phyloP scores from a whole-genome alignment of 805 yeast species.

The Geotrichum ghanense region DNA sequence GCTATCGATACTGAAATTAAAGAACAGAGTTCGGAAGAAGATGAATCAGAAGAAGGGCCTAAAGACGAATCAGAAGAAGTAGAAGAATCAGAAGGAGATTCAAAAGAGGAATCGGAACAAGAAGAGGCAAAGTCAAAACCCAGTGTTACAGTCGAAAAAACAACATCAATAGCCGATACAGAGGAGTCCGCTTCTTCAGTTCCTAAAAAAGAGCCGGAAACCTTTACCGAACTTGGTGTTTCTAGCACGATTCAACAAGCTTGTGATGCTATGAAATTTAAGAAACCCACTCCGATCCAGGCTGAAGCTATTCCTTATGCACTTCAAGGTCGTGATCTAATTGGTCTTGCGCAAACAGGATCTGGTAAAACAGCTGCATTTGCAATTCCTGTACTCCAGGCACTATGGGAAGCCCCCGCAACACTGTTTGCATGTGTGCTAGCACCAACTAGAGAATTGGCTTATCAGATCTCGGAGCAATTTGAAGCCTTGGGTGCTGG shows the following conservation, averaged over 20 bases:
- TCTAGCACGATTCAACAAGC: slow-evolving; percentile 52
- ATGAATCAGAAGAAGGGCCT: not conserved
- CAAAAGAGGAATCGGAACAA: slow-evolving; percentile 8
- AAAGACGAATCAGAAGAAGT: slow-evolving; percentile 3
- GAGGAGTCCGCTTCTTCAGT: slow-evolving; percentile 4
- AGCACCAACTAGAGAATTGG: slow-evolving; percentile 57
- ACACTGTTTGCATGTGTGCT: slow-evolving; percentile 84
- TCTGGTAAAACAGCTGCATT: slow-evolving; percentile 98
- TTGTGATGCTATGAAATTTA: slow-evolving; percentile 59
- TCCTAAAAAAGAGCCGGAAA: slow-evolving; percentile 7
- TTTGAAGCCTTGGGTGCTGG: slow-evolving; percentile 85
- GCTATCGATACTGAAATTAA: not conserved
- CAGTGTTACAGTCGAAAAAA: slow-evolving; percentile 10
- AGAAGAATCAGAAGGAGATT: slow-evolving; percentile 4
- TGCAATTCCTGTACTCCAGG: slow-evolving; percentile 89
- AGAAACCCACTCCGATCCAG: slow-evolving; percentile 89
- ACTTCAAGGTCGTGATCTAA: slow-evolving; percentile 78
- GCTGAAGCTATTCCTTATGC: slow-evolving; percentile 86
- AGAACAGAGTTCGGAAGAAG: not conserved
- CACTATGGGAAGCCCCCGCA: slow-evolving; percentile 77
- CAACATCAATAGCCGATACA: slow-evolving; percentile 2
- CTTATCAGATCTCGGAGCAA: slow-evolving; percentile 68
- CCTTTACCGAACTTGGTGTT: slow-evolving; percentile 26
- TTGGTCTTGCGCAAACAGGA: slow-evolving; percentile 96
- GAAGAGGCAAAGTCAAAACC: slow-evolving; percentile 8